Conservation (phyloP, 495 filamentous ascomycete genomes). For the Chaetomium cochliodes region DNA sequence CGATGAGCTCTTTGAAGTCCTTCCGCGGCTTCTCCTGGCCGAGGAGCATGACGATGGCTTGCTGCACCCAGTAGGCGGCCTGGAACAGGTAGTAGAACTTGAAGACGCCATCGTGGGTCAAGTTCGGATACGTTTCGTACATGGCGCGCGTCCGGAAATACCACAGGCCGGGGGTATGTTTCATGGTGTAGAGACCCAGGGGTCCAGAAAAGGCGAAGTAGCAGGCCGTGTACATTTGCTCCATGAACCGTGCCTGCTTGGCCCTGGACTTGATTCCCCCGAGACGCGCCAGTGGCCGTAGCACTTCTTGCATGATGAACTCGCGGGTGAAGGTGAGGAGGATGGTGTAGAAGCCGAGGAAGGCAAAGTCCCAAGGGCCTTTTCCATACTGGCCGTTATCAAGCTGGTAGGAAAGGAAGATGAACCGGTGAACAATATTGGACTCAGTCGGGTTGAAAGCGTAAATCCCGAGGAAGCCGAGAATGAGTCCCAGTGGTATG, state of each 20-base stretch:
- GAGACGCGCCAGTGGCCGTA: slow-evolving; percentile 72
- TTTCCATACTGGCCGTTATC: slow-evolving; percentile 69
- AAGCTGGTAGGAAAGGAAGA: slow-evolving; percentile 93
- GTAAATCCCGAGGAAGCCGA: slow-evolving; percentile 64
- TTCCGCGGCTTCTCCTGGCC: slow-evolving; percentile 93
- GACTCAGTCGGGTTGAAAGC: slow-evolving; percentile 72
- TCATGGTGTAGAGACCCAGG: slow-evolving; percentile 89
- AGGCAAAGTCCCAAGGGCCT: slow-evolving; percentile 76
- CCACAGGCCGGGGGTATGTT: slow-evolving; percentile 74
- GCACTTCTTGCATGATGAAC: slow-evolving; percentile 90
- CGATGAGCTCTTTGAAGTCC: slow-evolving; percentile 92
- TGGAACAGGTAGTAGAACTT: slow-evolving; percentile 97
- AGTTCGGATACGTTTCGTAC: slow-evolving; percentile 89
- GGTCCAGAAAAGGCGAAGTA: slow-evolving; percentile 88
- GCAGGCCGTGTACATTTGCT: slow-evolving; percentile 92
- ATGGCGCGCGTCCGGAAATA: slow-evolving; percentile 90
- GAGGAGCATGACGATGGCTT: slow-evolving; percentile 85
- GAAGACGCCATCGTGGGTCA: slow-evolving; percentile 77
- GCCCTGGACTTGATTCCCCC: slow-evolving; percentile 68
- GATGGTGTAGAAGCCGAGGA: slow-evolving; percentile 86
- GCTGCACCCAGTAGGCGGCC: slow-evolving; percentile 94
- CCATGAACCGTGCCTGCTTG: slow-evolving; percentile 93
- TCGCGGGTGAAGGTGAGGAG: slow-evolving; percentile 91
- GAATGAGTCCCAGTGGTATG: slow-evolving; percentile 68
- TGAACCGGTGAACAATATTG: slow-evolving; percentile 79